These are phyloP conservation scores for Russula sp. DNA, from an alignment of 768 basidiomycete species.

Conservation along the genomic window DNA sequence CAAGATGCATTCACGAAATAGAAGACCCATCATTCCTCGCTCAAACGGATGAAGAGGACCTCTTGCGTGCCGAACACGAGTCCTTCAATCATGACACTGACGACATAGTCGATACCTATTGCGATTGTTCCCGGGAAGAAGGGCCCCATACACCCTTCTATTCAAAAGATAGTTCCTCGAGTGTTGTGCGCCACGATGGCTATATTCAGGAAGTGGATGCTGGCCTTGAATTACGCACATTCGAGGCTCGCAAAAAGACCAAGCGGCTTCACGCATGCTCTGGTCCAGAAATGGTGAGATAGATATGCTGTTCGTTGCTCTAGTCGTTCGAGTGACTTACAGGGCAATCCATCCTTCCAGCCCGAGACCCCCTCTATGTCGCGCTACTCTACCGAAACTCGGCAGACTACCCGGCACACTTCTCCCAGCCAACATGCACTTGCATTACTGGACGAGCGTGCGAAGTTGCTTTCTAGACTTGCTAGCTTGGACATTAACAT, in stretches of 20 bases:
- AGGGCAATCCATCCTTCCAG: neutral
- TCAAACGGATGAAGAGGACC: conserved; percentile 20
- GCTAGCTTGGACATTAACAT: conserved; percentile 42
- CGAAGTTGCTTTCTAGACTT: conserved; percentile 52
- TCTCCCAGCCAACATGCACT: conserved; percentile 47
- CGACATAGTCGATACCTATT: conserved; percentile 25
- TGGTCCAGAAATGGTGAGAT: conserved; percentile 17
- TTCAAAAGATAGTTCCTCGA: conserved; percentile 27
- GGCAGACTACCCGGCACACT: conserved; percentile 37
- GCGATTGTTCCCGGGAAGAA: conserved; percentile 31
- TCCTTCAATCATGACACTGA: conserved; percentile 13
- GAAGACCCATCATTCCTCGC: conserved; percentile 39
- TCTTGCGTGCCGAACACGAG: conserved; percentile 18
- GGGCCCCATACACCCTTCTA: conserved; percentile 1
- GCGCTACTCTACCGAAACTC: conserved; percentile 7
- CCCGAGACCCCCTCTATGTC: conserved; percentile 8
- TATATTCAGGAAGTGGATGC: conserved; percentile 56
- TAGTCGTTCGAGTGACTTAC: conserved; percentile 4
- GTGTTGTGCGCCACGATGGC: conserved; percentile 48
- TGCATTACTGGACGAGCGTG: conserved; percentile 56
- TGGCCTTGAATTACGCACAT: conserved; percentile 50
- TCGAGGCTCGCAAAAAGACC: conserved; percentile 32
- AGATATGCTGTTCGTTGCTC: conserved; percentile 1
- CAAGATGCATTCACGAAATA: conserved; percentile 55
- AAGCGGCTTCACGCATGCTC: conserved; percentile 8